Conservation (phyloP, 1,284 basidiomycete genomes). For the Naganishia albida region DNA sequence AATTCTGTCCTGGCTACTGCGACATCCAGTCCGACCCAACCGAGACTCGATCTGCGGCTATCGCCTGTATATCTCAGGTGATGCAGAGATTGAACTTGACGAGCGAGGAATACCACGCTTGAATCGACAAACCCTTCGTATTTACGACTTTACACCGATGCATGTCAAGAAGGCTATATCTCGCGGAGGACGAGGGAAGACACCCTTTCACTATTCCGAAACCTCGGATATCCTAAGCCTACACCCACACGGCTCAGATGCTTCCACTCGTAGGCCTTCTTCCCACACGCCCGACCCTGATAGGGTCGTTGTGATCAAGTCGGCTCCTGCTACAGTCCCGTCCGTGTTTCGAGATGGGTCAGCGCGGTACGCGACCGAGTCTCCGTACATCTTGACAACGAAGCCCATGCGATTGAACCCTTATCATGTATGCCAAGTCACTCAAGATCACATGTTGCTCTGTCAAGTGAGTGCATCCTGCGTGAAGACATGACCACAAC, state of each 20-base stretch:
- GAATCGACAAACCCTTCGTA: not conserved
- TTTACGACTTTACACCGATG: constrained; percentile 8
- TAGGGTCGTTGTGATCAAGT: not conserved
- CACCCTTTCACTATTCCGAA: not conserved
- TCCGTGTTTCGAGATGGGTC: not conserved
- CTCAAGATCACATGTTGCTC: not conserved
- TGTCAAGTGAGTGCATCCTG: not conserved
- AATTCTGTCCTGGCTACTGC: constrained; percentile 5
- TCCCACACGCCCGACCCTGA: no score
- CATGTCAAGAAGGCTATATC: constrained; percentile 7
- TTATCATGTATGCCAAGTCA: not conserved
- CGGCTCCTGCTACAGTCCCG: not conserved
- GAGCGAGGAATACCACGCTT: no score
- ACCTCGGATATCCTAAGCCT: not conserved
- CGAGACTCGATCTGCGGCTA: constrained; percentile 12
- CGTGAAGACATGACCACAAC: no score
- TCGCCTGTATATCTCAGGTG: constrained; percentile 3
- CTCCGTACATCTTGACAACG: constrained; percentile 2
- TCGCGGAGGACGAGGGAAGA: not conserved
- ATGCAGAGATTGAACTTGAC: not conserved
- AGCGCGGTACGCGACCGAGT: constrained; percentile 7
- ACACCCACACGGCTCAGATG: not conserved
- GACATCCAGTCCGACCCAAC: constrained; percentile 1
- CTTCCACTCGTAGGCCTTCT: no score
- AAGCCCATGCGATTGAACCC: constrained; percentile 1